phyloP scores from a whole-genome alignment of 1,139 yeast species.

The Suhomyces kunorum region DNA sequence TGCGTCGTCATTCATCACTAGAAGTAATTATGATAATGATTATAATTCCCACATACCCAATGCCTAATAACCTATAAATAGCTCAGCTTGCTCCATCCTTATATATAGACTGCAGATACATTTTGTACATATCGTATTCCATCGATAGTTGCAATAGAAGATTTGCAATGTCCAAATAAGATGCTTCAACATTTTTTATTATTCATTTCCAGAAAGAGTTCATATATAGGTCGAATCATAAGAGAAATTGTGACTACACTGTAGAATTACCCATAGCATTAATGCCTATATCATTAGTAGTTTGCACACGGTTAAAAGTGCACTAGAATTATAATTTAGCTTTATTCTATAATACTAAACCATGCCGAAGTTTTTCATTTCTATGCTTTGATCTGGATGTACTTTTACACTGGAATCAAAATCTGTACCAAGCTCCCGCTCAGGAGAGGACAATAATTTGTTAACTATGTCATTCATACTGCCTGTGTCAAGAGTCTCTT shows the following conservation, averaged over 20 bases:
- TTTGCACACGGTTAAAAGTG: background rate
- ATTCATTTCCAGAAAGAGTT: no score
- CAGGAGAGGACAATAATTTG: slow-evolving; percentile 6
- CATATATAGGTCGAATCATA: no score
- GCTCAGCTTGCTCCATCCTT: slow-evolving; percentile 3
- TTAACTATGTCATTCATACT: slow-evolving; percentile 12
- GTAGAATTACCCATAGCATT: no score
- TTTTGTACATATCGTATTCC: slow-evolving; percentile 10
- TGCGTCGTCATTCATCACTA: background rate
- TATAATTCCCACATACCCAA: slow-evolving; percentile 5
- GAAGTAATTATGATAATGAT: slow-evolving; percentile 3
- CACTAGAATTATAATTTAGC: background rate
- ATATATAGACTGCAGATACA: slow-evolving; percentile 13
- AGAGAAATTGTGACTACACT: no score
- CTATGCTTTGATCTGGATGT: slow-evolving; percentile 12
- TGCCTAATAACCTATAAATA: slow-evolving; percentile 8
- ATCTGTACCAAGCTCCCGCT: background rate
- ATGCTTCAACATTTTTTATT: no score
- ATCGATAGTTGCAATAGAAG: background rate
- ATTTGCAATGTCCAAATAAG: background rate
- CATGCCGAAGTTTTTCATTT: slow-evolving; percentile 7
- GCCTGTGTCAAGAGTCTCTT: slow-evolving; percentile 3
- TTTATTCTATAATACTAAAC: slow-evolving; percentile 5
- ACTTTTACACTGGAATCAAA: slow-evolving; percentile 1
- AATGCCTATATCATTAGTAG: background rate